A percentile compares a stretch with the other conserved stretches of the same genome.
Conservation (phyloP, 495 filamentous ascomycete species). For the Umbilicaria muhlenbergii region DNA sequence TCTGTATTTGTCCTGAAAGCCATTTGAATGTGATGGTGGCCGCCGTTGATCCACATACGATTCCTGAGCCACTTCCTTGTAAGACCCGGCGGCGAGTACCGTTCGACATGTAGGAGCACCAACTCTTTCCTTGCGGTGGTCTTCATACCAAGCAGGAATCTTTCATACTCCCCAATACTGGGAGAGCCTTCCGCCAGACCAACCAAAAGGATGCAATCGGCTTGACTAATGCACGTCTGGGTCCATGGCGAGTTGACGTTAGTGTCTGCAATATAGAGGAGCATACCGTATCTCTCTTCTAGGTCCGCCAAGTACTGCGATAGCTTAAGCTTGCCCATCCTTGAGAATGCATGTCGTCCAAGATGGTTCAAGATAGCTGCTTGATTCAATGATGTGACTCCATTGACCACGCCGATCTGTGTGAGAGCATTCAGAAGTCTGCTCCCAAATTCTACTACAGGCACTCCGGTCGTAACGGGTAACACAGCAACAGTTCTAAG, state of each 20-base stretch:
- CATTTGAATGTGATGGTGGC: constrained; percentile 98
- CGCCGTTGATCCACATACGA: constrained; percentile 95
- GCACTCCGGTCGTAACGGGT: constrained; percentile 80
- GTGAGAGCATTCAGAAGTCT: constrained; percentile 73
- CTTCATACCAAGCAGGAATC: constrained; percentile 91
- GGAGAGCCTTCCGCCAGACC: constrained; percentile 83
- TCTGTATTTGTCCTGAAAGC: constrained; percentile 64
- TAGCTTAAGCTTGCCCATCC: constrained; percentile 92
- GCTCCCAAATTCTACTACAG: constrained; percentile 87
- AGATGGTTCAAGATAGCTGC: constrained; percentile 86
- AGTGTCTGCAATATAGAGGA: constrained; percentile 94
- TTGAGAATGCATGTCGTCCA: constrained; percentile 87
- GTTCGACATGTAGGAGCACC: constrained; percentile 81
- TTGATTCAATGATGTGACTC: constrained; percentile 86
- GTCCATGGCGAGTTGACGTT: constrained; percentile 96
- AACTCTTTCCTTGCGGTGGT: constrained; percentile 91
- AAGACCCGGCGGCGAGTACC: constrained; percentile 70
- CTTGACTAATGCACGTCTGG: constrained; percentile 91
- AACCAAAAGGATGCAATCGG: constrained; percentile 86
- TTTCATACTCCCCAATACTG: constrained; percentile 85
- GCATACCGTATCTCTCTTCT: constrained; percentile 92
- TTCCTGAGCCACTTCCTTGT: constrained; percentile 86
- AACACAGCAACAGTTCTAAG: constrained; percentile 84
- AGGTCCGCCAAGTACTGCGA: constrained; percentile 93
- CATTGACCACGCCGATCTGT: constrained; percentile 77